Conservation (phyloP, 768 basidiomycete genomes). For the Paxillus involutus region DNA sequence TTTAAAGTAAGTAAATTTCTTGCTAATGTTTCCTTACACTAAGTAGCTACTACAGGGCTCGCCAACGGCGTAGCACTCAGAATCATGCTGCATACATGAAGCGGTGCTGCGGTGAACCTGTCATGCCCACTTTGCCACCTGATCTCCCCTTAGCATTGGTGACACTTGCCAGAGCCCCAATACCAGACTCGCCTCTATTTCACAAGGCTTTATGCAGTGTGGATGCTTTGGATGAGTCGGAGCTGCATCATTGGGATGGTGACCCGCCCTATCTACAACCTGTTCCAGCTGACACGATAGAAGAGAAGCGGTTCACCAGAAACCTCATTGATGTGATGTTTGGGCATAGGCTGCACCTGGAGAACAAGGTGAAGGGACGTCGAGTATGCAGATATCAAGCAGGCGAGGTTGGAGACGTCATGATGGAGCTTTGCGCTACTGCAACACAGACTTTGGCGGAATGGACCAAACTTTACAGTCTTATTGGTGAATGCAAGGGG, state of each 20-base stretch:
- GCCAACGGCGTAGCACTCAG: not conserved
- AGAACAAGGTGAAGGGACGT: not conserved
- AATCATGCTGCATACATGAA: not conserved
- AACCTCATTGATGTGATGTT: constrained; percentile 3
- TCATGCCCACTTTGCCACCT: too few relatives aligned
- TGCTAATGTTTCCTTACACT: not conserved
- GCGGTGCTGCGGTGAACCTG: too few relatives aligned
- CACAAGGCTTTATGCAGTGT: too few relatives aligned
- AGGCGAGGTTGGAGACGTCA: not conserved
- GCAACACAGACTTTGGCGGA: not conserved
- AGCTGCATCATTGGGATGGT: too few relatives aligned
- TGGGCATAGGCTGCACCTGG: not conserved
- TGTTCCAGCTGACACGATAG: not conserved
- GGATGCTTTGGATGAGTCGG: too few relatives aligned
- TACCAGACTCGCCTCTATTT: too few relatives aligned
- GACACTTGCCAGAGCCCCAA: too few relatives aligned
- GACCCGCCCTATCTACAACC: not conserved
- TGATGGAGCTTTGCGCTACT: not conserved
- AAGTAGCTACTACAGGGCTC: not conserved
- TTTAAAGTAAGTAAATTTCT: not conserved
- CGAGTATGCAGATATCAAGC: not conserved
- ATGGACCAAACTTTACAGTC: not conserved
- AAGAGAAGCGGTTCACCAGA: not conserved
- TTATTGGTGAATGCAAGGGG: not conserved
- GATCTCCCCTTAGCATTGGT: too few relatives aligned